Percentiles rank a stretch among this genome's conserved stretches.
Evolutionary conservation across 179 eudicot genomes (phyloP).

Genomic region (Sideroxylon spinosum): DNA sequence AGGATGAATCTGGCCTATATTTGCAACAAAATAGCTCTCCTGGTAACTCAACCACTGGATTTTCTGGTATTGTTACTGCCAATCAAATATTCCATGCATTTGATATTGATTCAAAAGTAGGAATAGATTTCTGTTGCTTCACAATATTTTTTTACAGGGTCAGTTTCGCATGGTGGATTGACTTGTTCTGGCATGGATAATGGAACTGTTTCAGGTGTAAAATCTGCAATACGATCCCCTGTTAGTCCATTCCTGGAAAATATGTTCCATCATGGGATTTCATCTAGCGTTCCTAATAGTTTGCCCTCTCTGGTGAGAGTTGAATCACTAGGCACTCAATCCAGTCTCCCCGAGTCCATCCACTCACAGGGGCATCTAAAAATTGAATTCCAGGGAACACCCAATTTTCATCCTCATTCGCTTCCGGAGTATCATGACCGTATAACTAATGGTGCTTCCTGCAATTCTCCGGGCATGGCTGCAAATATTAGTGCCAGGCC

Average conservation of each 20-base stretch:
- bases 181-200: slow-evolving; percentile 31
- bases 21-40: slow-evolving; percentile 43
- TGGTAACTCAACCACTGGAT: slow-evolving; percentile 28
- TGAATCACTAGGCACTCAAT: slow-evolving; percentile 43
- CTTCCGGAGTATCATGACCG: slow-evolving; percentile 55
- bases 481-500: slow-evolving; percentile 33
- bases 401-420: slow-evolving; percentile 57
- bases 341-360: slow-evolving; percentile 33
- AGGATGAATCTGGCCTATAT: slow-evolving; percentile 36
- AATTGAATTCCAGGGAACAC: slow-evolving; percentile 31
- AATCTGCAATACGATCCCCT: slow-evolving; percentile 24
- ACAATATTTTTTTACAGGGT: slow-evolving; percentile 29
- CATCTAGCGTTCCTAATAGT: slow-evolving; percentile 58
- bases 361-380: slow-evolving; percentile 26
- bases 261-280: slow-evolving; percentile 39
- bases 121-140: not conserved
- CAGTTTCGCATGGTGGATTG: slow-evolving; percentile 30
- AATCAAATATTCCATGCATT: not conserved
- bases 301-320: slow-evolving; percentile 46
- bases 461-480: slow-evolving; percentile 37
- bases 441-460: slow-evolving; percentile 16
- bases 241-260: slow-evolving; percentile 32
- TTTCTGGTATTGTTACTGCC: slow-evolving; percentile 33
- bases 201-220: slow-evolving; percentile 28
- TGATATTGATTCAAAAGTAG: not conserved